Evolutionary conservation across 192 early-diverging fungal species (phyloP).

Genomic region (Umbelopsis ramanniana): DNA sequence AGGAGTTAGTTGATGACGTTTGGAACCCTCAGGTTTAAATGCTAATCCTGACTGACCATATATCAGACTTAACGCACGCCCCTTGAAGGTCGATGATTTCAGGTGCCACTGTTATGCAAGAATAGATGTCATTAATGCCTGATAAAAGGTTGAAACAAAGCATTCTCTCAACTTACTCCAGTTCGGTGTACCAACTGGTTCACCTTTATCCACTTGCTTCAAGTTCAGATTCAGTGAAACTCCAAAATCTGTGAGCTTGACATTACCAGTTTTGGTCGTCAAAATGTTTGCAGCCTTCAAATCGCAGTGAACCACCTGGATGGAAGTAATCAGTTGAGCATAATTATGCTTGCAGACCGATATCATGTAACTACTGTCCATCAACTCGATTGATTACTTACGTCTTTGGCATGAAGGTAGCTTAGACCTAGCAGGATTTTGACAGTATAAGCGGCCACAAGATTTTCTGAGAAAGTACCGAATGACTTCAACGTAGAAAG

Average conservation of each 20-base stretch:
- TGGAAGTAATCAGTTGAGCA: not conserved
- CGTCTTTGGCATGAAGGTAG: conserved; percentile 86
- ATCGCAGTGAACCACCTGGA: conserved; percentile 85
- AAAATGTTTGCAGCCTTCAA: conserved; percentile 96
- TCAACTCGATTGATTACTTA: conserved; percentile 23
- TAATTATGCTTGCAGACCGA: not conserved
- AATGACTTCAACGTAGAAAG: conserved; percentile 83
- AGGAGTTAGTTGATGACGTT: conserved; percentile 23
- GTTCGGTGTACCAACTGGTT: conserved; percentile 81
- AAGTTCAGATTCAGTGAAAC: conserved; percentile 86
- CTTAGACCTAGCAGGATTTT: conserved; percentile 89
- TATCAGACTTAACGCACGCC: conserved; percentile 86
- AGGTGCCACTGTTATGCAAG: conserved; percentile 63
- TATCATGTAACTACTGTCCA: not conserved
- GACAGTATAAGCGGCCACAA: conserved; percentile 83
- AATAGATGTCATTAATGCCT: not conserved
- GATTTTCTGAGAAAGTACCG: conserved; percentile 87
- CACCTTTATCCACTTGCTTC: conserved; percentile 63
- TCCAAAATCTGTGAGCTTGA: conserved; percentile 97
- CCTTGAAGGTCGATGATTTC: conserved; percentile 92
- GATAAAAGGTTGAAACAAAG: not conserved
- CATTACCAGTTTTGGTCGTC: conserved; percentile 91
- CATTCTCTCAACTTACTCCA: conserved; percentile 57
- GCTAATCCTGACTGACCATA: conserved; percentile 61
- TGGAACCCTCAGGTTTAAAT: not conserved